A percentile compares a stretch with the other conserved stretches of the same genome.
Conservation (phyloP, 257 asterid species). For the Solanum bukasovii region DNA sequence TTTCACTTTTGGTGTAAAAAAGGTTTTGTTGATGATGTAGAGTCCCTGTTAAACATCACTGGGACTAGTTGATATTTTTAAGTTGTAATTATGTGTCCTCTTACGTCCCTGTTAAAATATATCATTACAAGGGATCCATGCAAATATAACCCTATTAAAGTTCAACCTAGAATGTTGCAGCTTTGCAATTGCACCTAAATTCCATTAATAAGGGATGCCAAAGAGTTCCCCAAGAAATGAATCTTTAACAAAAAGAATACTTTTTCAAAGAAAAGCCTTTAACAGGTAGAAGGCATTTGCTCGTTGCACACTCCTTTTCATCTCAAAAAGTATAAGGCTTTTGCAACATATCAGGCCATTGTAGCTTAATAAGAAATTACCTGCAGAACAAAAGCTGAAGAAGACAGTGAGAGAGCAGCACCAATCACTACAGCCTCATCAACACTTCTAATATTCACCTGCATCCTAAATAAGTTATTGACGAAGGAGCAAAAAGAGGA, state of each 20-base stretch:
- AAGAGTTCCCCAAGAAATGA: neutral
- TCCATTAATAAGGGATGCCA: neutral
- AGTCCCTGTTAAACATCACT: neutral
- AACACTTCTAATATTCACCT: conserved; percentile 97
- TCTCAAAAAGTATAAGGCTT: neutral
- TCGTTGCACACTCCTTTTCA: neutral
- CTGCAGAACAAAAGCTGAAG: conserved; percentile 99
- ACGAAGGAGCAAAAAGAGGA: neutral
- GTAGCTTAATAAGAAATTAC: conserved; percentile 21
- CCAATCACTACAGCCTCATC: conserved; percentile 99
- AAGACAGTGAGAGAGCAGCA: conserved; percentile 94
- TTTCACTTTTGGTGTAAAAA: neutral
- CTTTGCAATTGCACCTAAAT: neutral
- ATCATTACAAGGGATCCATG: neutral
- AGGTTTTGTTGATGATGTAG: neutral
- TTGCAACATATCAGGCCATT: neutral
- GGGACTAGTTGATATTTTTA: neutral
- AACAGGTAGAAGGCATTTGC: neutral
- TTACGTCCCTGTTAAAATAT: neutral
- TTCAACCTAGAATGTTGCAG: neutral
- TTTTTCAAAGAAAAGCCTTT: neutral
- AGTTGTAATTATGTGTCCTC: neutral
- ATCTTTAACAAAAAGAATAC: neutral
- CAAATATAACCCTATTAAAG: neutral
- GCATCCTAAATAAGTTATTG: conserved; percentile 4